Percentiles rank a stretch among this genome's conserved stretches.
Conservation (phyloP, 495 filamentous ascomycete species). For the Peziza echinospora region DNA sequence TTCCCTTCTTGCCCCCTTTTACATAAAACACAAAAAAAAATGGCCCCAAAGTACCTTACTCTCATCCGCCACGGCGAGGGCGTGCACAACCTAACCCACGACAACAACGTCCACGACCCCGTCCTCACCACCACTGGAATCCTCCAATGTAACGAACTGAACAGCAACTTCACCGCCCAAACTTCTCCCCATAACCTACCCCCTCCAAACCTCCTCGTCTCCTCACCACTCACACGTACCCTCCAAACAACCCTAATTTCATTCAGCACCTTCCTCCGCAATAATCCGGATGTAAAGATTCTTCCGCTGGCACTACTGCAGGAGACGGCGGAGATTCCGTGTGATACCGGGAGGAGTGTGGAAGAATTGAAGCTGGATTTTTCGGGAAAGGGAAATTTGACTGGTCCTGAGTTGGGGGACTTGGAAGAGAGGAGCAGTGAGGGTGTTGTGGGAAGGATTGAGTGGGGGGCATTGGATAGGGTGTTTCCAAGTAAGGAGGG, state of each 20-base stretch:
- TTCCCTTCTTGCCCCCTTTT: too few relatives aligned
- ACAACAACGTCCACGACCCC: background rate
- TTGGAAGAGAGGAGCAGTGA: background rate
- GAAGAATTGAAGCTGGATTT: background rate
- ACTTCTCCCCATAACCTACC: background rate
- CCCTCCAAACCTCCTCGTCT: background rate
- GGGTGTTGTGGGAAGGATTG: background rate
- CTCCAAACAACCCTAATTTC: background rate
- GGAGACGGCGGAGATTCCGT: background rate
- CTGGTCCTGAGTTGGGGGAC: background rate
- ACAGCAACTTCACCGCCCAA: background rate
- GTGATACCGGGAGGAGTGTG: background rate
- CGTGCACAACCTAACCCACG: background rate
- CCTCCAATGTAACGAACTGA: background rate
- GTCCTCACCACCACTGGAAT: background rate
- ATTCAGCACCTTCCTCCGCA: background rate
- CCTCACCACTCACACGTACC: background rate
- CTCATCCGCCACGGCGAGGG: background rate
- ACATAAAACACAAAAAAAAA: too few relatives aligned
- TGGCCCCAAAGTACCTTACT: background rate
- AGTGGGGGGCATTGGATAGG: background rate
- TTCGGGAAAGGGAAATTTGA: background rate
- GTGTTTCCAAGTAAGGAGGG: background rate
- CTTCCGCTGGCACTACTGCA: background rate
- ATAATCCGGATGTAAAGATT: background rate